A percentile compares a stretch with the other conserved stretches of the same genome.
These are phyloP conservation scores for Lyophyllum decastes DNA, from an alignment of 768 basidiomycete species.

Conservation along the genomic window DNA sequence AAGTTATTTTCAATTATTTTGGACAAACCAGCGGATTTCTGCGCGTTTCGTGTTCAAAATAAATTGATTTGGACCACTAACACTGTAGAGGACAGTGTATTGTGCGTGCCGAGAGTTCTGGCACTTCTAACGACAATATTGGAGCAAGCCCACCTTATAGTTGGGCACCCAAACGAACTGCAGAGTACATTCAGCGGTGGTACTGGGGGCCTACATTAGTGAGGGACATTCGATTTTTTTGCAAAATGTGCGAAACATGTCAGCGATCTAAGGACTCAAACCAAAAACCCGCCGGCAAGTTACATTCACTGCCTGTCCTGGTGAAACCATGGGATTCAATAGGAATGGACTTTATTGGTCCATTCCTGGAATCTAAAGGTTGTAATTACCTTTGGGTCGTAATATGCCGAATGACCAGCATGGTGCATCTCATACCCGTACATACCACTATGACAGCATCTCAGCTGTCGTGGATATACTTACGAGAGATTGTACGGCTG, in stretches of 20 bases:
- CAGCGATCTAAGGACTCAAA: slow-evolving; percentile 17
- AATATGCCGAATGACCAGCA: slow-evolving; percentile 19
- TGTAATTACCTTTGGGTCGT: slow-evolving; percentile 26
- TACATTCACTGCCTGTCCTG: slow-evolving; percentile 26
- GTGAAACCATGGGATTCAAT: slow-evolving; percentile 30
- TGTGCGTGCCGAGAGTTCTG: no score
- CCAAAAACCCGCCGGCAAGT: slow-evolving; percentile 19
- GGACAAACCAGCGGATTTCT: no score
- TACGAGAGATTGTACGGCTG: slow-evolving; percentile 22
- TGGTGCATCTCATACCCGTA: slow-evolving; percentile 13
- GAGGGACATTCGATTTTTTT: no score
- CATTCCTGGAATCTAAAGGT: slow-evolving; percentile 15
- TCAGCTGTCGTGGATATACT: slow-evolving; percentile 22
- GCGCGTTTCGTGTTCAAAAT: no score
- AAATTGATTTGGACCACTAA: no score
- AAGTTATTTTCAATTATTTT: no score
- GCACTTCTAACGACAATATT: no score
- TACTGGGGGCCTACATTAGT: slow-evolving; percentile 26
- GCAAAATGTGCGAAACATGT: slow-evolving; percentile 15
- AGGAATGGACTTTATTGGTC: slow-evolving; percentile 35
- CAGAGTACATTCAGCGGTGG: slow-evolving; percentile 8
- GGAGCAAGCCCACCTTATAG: slow-evolving; percentile 5
- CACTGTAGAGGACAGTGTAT: no score
- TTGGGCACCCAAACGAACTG: slow-evolving; percentile 5
- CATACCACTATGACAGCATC: slow-evolving; percentile 16